Evolutionary conservation across 2,329 filamentous ascomycete genomes (phyloP), one percentile per base, ranked within the genome.

Genomic region (Diplodia seriata): DNA sequence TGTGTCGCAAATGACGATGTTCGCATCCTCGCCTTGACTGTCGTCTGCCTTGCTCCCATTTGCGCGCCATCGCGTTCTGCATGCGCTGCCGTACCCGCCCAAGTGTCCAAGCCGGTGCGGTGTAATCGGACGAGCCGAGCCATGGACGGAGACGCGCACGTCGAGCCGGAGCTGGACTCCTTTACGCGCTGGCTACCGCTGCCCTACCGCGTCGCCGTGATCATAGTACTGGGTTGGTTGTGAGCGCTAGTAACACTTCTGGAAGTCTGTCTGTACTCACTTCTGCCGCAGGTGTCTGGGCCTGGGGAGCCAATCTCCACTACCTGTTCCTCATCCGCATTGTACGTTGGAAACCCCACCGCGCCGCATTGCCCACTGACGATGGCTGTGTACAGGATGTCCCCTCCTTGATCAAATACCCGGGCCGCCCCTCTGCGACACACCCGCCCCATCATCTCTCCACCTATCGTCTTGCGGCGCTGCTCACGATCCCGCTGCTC

Each of bases 231-330:
- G 71, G 94, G 93, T 96, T 84, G 71, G 85, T 74, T 68, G 47
- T 61, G 66, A 56, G 69, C 73, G 38, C 54, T 29, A 56, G 23
- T 74, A 49, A 47, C 47, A 36, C n/a, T 18, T 40, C 4, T 26
- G 40, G 26, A 26, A 61, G 43, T 59, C 57, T 36, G 43, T 67
- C 31, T 67, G 50, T 43, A n/a, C 67, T 68, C 54, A 71, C 65
- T 56, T 26, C 62, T 61, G 11, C 49, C 59, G 69, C 72, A 96
- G 93, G 92, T 73, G 90, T 97, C 75, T 98, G 94, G 94, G 93
- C 92, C 77, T 99, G 94, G 93, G 93, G 90, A 72, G 80, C 91
- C 73, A 98, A 97, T 82, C 87, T 98, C 50, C 93, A 97, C 77
- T 94, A 92, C 81, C 89, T 98, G 69, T 85, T 90, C 74, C 81